Evolutionary conservation across 495 filamentous ascomycete species (phyloP).

Genomic region (Massariosphaeria phaeospora): DNA sequence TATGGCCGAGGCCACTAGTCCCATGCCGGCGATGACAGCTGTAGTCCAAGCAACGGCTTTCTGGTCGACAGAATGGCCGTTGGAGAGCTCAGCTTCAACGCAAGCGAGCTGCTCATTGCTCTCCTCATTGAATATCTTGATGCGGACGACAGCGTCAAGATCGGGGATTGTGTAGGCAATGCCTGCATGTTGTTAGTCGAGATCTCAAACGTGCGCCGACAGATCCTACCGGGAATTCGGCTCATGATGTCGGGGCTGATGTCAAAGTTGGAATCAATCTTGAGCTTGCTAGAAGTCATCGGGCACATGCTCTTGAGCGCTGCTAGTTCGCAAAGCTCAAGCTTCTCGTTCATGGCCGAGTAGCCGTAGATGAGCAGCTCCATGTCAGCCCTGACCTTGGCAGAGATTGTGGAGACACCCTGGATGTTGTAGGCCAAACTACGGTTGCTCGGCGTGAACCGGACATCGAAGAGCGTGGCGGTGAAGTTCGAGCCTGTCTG

Average conservation of each 20-base stretch:
- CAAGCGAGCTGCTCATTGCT: constrained; percentile 68
- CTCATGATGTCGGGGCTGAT: constrained; percentile 54
- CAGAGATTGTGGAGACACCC: constrained; percentile 78
- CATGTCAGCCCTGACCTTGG: constrained; percentile 76
- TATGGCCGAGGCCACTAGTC: constrained; percentile 55
- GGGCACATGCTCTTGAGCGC: constrained; percentile 78
- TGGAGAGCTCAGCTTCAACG: constrained; percentile 82
- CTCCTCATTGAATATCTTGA: constrained; percentile 64
- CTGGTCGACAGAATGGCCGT: constrained; percentile 89
- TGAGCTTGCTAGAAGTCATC: constrained; percentile 82
- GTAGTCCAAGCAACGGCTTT: constrained; percentile 83
- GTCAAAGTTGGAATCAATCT: constrained; percentile 61
- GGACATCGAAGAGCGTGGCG: constrained; percentile 77
- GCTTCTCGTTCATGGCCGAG: constrained; percentile 53
- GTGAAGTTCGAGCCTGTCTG: constrained; percentile 68
- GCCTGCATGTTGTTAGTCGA: constrained; percentile 36
- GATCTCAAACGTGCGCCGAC: not conserved
- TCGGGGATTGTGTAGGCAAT: constrained; percentile 91
- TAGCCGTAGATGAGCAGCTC: constrained; percentile 78
- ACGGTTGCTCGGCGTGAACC: constrained; percentile 69
- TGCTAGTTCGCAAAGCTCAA: constrained; percentile 69
- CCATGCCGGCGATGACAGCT: constrained; percentile 79
- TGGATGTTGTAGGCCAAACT: constrained; percentile 70
- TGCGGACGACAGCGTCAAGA: constrained; percentile 78
- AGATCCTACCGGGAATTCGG: constrained; percentile 61